Evolutionary conservation across 495 filamentous ascomycete genomes (phyloP).

Genomic region (Usnea hakonensis): DNA sequence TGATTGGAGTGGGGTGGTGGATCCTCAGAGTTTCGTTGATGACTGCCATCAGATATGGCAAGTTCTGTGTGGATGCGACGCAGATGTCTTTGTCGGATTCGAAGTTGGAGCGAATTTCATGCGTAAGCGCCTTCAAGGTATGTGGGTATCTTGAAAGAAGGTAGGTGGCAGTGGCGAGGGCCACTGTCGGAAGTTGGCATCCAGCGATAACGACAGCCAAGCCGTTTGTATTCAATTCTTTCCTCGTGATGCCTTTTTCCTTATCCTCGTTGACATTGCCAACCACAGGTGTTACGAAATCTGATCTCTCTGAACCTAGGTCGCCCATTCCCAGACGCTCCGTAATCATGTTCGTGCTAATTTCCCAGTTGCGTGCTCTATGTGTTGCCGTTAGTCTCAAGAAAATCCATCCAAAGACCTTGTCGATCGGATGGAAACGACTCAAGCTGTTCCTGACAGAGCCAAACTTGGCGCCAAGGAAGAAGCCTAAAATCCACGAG

Average conservation of each 20-base stretch:
- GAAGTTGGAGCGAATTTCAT: slow-evolving; percentile 14
- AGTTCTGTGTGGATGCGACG: neutral
- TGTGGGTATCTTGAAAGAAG: slow-evolving; percentile 11
- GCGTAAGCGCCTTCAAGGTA: slow-evolving; percentile 5
- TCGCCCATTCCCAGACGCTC: slow-evolving; percentile 16
- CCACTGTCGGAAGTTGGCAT: slow-evolving; percentile 16
- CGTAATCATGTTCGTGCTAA: slow-evolving; percentile 14
- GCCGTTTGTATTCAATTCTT: slow-evolving; percentile 17
- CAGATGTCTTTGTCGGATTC: slow-evolving; percentile 16
- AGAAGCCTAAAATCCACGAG: slow-evolving; percentile 18
- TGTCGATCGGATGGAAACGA: slow-evolving; percentile 17
- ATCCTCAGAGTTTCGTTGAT: slow-evolving; percentile 50
- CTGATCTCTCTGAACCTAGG: slow-evolving; percentile 13
- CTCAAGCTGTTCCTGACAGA: slow-evolving; percentile 14
- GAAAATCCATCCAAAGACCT: slow-evolving; percentile 17
- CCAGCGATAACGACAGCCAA: slow-evolving; percentile 20
- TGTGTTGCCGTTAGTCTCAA: slow-evolving; percentile 12
- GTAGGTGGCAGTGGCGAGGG: slow-evolving; percentile 17
- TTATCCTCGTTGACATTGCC: slow-evolving; percentile 7
- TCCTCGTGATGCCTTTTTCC: slow-evolving; percentile 15
- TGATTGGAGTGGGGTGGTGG: slow-evolving; percentile 24
- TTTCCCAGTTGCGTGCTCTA: slow-evolving; percentile 7
- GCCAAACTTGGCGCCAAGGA: slow-evolving; percentile 19
- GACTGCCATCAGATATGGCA: slow-evolving; percentile 36
- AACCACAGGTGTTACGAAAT: slow-evolving; percentile 15